A percentile compares a stretch with the other conserved stretches of the same genome.
Evolutionary conservation across 2,329 filamentous ascomycete genomes (phyloP).

Genomic region (Grosmannia huntii): DNA sequence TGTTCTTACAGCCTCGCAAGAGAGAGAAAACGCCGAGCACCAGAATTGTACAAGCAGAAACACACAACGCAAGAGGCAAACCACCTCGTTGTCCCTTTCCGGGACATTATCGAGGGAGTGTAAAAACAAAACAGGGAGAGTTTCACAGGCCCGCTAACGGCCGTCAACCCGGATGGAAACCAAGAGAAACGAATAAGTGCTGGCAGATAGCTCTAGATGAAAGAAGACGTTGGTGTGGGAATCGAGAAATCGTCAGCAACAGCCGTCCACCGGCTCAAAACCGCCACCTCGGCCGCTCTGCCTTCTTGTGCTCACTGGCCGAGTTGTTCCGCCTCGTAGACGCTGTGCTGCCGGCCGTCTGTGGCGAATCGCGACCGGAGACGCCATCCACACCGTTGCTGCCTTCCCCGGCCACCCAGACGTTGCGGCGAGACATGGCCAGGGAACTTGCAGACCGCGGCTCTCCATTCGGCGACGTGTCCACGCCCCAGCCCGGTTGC

Average conservation of each 20-base stretch:
- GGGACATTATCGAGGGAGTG: neutral
- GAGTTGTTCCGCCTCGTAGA: slow-evolving; percentile 29
- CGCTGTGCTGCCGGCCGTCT: slow-evolving; percentile 32
- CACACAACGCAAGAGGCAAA: neutral
- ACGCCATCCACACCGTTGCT: slow-evolving; percentile 15
- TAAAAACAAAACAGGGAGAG: neutral
- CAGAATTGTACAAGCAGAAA: neutral
- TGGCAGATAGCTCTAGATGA: too few relatives aligned
- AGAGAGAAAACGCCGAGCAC: neutral
- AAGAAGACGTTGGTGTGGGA: neutral
- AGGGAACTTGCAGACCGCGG: slow-evolving; percentile 45
- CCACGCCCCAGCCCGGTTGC: slow-evolving; percentile 27
- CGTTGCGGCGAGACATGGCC: slow-evolving; percentile 34
- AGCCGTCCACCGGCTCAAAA: slow-evolving; percentile 14
- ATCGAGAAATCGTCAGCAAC: neutral
- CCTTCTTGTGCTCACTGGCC: slow-evolving; percentile 18
- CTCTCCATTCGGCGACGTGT: slow-evolving; percentile 14
- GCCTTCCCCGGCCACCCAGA: slow-evolving; percentile 20
- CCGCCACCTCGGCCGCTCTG: slow-evolving; percentile 38
- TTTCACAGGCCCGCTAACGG: neutral
- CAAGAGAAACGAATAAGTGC: neutral
- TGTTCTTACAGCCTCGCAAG: neutral
- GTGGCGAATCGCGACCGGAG: slow-evolving; percentile 34
- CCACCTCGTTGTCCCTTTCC: neutral
- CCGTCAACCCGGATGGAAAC: neutral